Conservation (phyloP, 345 rosid genomes). For the Populus simonii region DNA sequence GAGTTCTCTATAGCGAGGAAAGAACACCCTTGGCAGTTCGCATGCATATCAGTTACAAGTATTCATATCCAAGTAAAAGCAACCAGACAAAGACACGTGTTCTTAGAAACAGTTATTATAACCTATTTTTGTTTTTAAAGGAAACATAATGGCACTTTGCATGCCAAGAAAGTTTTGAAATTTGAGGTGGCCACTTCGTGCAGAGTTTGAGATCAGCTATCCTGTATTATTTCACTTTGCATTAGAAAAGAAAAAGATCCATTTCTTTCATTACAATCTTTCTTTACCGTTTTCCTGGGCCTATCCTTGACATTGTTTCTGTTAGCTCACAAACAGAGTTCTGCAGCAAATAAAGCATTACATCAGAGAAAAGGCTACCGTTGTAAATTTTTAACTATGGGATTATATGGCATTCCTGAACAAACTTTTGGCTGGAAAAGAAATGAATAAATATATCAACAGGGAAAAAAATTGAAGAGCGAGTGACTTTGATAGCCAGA, state of each 20-base stretch:
- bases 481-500: conserved; percentile 5
- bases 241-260: background rate
- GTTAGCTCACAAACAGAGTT: background rate
- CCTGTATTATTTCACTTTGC: background rate
- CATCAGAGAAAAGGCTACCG: conserved; percentile 11
- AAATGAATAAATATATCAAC: conserved; percentile 36
- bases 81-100: background rate
- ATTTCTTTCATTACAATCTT: background rate
- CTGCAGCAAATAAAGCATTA: background rate
- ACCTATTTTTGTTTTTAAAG: too few relatives aligned
- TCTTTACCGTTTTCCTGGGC: background rate
- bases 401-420: conserved; percentile 17
- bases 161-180: background rate
- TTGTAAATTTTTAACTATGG: conserved; percentile 12
- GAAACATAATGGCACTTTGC: background rate
- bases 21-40: background rate
- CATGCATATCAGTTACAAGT: background rate
- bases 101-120: background rate
- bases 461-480: conserved; percentile 11
- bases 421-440: conserved; percentile 6
- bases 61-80: background rate
- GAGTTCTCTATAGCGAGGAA: background rate
- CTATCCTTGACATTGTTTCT: background rate
- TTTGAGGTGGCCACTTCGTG: background rate
- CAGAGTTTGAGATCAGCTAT: background rate